Conservation (phyloP, 2,329 filamentous ascomycete genomes). For the Diaporthe citri region DNA sequence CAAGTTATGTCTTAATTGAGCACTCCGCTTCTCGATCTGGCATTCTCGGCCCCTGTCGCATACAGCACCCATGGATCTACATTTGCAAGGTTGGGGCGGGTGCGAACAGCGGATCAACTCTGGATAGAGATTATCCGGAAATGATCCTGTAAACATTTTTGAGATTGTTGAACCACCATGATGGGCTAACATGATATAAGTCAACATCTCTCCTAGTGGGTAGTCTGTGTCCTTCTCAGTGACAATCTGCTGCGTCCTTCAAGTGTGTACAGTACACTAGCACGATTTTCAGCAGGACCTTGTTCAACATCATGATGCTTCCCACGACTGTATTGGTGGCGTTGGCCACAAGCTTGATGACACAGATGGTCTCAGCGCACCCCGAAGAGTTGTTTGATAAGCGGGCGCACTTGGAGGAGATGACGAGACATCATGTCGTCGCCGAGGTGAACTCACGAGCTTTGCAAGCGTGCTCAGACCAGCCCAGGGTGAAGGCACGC, state of each 20-base stretch:
- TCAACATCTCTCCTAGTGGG: neutral
- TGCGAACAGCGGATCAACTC: conserved; percentile 2
- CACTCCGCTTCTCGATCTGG: conserved; percentile 19
- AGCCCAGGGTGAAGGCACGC: conserved; percentile 53
- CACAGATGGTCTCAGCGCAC: conserved; percentile 43
- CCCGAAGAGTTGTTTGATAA: conserved; percentile 47
- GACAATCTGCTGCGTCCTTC: neutral
- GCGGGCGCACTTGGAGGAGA: conserved; percentile 46
- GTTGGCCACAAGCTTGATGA: neutral
- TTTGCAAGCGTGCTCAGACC: conserved; percentile 54
- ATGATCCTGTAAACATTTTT: neutral
- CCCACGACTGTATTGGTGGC: neutral
- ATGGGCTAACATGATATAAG: neutral
- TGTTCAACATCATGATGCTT: neutral
- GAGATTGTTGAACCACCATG: conserved; percentile 14
- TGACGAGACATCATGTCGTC: conserved; percentile 47
- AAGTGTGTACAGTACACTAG: neutral
- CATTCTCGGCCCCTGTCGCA: conserved; percentile 7
- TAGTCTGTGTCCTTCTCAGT: too few relatives aligned
- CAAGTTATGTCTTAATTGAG: neutral
- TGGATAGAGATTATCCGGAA: conserved; percentile 7
- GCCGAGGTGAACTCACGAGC: conserved; percentile 48
- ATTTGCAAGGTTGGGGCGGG: neutral
- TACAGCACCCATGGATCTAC: conserved; percentile 4
- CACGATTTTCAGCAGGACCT: neutral